Base-by-base conservation (phyloP, 257 asterid genomes). In the Gentiana macrophylla region DNA sequence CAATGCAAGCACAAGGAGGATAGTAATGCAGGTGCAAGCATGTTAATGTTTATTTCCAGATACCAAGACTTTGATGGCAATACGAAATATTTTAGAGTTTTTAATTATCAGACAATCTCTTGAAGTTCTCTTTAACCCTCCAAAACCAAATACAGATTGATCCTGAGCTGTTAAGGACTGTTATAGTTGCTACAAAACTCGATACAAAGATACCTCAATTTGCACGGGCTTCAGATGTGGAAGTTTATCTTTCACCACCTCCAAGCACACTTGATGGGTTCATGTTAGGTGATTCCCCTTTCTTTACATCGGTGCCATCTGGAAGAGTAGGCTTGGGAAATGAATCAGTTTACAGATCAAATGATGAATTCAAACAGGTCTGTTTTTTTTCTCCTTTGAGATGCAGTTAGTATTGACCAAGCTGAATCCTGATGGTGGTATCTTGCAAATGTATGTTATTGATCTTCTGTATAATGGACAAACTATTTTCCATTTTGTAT, bases 131-230 rank as follows among this genome's bases (percentile, higher is more conserved):
- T 49, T 12, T 63, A 6, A 32, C 34, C 66, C 13, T 7, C 5
- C 47, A 32, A 46, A 60, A 63, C 24, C 24, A 5, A 37, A 6
- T 69, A 52, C 72, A 90, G 98, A 90, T 86, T 57, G 98, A 90
- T 75, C 98, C 98, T 49, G 98, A 90, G 76, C 95, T 90, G 44
- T 77, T 95, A 65, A 82, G 98, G 78, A 90, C 98, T 37, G 95
- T 90, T 10, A 78, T 90, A 57, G 98, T 90, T 70, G 81, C 98
- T 38, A 90, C 98, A 13, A 90, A 90, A 74, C 96, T 90, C 62
- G 98, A 90, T 73, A 90, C 98, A 47, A 90, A 86, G 68, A 86
- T 90, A 65, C 98, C 95, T 51, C 98, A 90, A 77, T 90, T 90
- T 70, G 96, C 98, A 59, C 80, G 96, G n/a, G 81, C 92, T 76